Conservation (phyloP, 768 basidiomycete genomes). For the Podaxis carcinomalis region DNA sequence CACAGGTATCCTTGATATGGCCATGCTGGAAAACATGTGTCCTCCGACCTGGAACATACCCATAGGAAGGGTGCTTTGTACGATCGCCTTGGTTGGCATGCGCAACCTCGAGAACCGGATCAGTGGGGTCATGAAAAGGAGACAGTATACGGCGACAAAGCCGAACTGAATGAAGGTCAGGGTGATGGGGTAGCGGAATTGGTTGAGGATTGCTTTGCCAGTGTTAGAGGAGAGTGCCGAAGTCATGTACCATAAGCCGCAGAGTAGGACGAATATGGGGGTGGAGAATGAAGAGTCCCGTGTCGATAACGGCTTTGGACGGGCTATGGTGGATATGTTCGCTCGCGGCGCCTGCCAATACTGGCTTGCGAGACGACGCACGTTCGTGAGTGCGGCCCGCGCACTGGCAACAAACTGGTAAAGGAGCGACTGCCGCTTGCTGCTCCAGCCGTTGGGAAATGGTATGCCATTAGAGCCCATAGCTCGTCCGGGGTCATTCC, state of each 20-base stretch:
- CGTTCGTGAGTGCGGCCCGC: neutral
- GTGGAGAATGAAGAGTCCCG: slow-evolving; percentile 31
- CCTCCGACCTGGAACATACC: slow-evolving; percentile 97
- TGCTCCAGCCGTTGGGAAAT: slow-evolving; percentile 13
- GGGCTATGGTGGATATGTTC: neutral
- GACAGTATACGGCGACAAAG: slow-evolving; percentile 85
- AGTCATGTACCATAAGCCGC: slow-evolving; percentile 87
- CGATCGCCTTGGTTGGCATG: slow-evolving; percentile 64
- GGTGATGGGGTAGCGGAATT: slow-evolving; percentile 93
- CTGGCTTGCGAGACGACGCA: slow-evolving; percentile 5
- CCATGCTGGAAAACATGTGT: slow-evolving; percentile 97
- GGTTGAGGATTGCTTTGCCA: slow-evolving; percentile 89
- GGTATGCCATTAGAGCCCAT: slow-evolving; percentile 26
- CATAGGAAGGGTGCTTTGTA: slow-evolving; percentile 87
- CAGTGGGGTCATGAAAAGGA: slow-evolving; percentile 75
- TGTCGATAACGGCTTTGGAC: slow-evolving; percentile 24
- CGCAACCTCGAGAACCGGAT: slow-evolving; percentile 67
- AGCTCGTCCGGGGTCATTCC: slow-evolving; percentile 24
- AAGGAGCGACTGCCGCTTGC: neutral
- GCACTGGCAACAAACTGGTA: neutral
- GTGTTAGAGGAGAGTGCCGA: slow-evolving; percentile 96
- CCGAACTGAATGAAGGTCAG: slow-evolving; percentile 98
- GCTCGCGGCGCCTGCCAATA: slow-evolving; percentile 1
- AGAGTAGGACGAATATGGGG: slow-evolving; percentile 69
- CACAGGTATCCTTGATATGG: slow-evolving; percentile 93